Evolutionary conservation across 495 filamentous ascomycete species (phyloP).

Genomic region (Aspergillus coremiiformis): DNA sequence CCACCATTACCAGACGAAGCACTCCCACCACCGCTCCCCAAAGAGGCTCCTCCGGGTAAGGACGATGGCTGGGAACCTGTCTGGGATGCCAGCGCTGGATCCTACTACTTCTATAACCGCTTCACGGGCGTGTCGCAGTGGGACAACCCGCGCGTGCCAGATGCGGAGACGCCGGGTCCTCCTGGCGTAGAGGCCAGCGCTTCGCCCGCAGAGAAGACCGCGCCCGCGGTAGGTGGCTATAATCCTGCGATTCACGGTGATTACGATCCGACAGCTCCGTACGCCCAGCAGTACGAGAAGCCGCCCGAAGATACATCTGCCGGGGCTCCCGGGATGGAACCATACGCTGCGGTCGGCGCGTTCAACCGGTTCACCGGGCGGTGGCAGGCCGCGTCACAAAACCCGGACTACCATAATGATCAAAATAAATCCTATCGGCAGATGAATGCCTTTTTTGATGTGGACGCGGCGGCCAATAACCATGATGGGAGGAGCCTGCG

Average conservation of each 20-base stretch:
- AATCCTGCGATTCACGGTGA: constrained; percentile 93
- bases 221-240: constrained; percentile 59
- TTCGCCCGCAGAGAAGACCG: constrained; percentile 7
- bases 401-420: constrained; percentile 73
- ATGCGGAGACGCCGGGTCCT: constrained; percentile 19
- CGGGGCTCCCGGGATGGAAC: constrained; percentile 27
- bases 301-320: constrained; percentile 19
- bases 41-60: constrained; percentile 46
- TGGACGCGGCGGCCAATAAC: constrained; percentile 91
- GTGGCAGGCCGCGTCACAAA: constrained; percentile 60
- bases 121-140: constrained; percentile 71
- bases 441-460: constrained; percentile 93
- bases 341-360: constrained; percentile 59
- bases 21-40: constrained; percentile 42
- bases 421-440: constrained; percentile 83
- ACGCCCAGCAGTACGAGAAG: constrained; percentile 56
- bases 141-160: constrained; percentile 79
- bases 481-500: constrained; percentile 89
- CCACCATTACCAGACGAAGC: constrained; percentile 48
- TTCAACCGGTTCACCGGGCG: constrained; percentile 94
- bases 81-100: constrained; percentile 64
- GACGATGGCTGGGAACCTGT: constrained; percentile 87
- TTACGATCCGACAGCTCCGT: constrained; percentile 90
- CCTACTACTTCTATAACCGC: constrained; percentile 88
- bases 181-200: constrained; percentile 18